Conservation (phyloP, 257 asterid species). For the Thymus mandschuricus region DNA sequence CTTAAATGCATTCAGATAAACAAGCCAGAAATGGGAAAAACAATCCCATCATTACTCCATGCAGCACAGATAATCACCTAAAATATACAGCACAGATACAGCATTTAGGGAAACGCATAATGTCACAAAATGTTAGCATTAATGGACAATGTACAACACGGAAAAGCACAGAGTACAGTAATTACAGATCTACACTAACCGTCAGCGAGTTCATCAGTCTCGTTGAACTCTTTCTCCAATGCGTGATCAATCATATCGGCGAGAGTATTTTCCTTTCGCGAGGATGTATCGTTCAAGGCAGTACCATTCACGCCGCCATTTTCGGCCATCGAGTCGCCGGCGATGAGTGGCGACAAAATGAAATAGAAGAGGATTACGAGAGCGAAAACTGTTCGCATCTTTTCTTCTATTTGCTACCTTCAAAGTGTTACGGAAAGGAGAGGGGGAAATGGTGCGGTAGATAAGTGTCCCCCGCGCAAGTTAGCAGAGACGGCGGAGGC, state of each 20-base stretch:
- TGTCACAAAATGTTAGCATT: neutral
- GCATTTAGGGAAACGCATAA: neutral
- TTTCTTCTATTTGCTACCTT: neutral
- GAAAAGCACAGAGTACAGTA: slow-evolving; percentile 27
- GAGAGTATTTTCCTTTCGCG: slow-evolving; percentile 49
- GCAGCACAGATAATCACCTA: slow-evolving; percentile 18
- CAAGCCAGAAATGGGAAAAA: slow-evolving; percentile 19
- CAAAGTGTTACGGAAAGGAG: slow-evolving; percentile 16
- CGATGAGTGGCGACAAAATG: slow-evolving; percentile 36
- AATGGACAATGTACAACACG: slow-evolving; percentile 21
- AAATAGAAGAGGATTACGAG: slow-evolving; percentile 32
- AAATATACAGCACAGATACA: neutral
- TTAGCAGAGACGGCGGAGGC: slow-evolving; percentile 29
- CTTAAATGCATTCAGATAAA: slow-evolving; percentile 22
- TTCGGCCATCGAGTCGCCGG: slow-evolving; percentile 44
- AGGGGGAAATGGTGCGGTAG: slow-evolving; percentile 21
- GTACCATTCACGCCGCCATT: slow-evolving; percentile 36
- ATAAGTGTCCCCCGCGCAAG: slow-evolving; percentile 29
- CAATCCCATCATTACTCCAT: slow-evolving; percentile 7
- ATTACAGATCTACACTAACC: slow-evolving; percentile 51
- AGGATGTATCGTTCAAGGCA: slow-evolving; percentile 38
- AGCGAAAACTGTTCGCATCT: slow-evolving; percentile 35
- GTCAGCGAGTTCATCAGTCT: slow-evolving; percentile 65
- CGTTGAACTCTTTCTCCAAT: slow-evolving; percentile 77
- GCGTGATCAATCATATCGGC: slow-evolving; percentile 73